Percentiles rank a stretch among this genome's conserved stretches.
These are phyloP conservation scores for Claviceps sp. DNA, from an alignment of 2,329 filamentous ascomycete species.

Conservation along the genomic window DNA sequence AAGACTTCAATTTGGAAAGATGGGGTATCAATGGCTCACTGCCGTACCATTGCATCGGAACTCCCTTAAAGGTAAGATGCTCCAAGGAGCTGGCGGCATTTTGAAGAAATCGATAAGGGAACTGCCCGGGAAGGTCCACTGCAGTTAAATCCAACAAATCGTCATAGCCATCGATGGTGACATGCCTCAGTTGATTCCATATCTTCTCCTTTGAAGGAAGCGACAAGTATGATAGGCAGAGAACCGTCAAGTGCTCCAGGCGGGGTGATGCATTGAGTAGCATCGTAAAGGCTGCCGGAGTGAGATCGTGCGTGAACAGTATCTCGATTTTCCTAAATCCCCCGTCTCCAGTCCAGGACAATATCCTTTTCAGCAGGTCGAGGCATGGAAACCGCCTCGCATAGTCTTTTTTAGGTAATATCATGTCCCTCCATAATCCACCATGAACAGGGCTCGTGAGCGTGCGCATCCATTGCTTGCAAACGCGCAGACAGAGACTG, in stretches of 20 bases:
- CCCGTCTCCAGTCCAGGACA: slow-evolving; percentile 19
- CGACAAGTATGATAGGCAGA: not conserved
- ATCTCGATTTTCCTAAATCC: slow-evolving; percentile 16
- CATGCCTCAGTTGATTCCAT: slow-evolving; percentile 5
- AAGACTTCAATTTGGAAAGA: slow-evolving; percentile 16
- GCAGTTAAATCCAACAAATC: no score
- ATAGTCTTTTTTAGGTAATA: slow-evolving; percentile 13
- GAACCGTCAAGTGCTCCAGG: slow-evolving; percentile 16
- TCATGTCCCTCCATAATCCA: slow-evolving; percentile 19
- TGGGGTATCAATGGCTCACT: slow-evolving; percentile 5
- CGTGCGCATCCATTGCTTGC: slow-evolving; percentile 17
- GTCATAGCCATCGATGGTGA: slow-evolving; percentile 4
- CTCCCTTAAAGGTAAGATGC: slow-evolving; percentile 11
- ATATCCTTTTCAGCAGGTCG: slow-evolving; percentile 16
- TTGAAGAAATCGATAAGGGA: slow-evolving; percentile 7
- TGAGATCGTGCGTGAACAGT: slow-evolving; percentile 11
- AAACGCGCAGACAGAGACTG: not conserved
- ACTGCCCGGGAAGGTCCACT: not conserved
- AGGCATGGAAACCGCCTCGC: slow-evolving; percentile 12
- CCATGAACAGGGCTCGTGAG: slow-evolving; percentile 16
- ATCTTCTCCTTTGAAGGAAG: slow-evolving; percentile 4
- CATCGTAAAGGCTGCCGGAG: slow-evolving; percentile 15
- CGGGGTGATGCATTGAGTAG: slow-evolving; percentile 15
- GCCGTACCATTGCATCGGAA: slow-evolving; percentile 11
- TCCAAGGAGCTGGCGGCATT: slow-evolving; percentile 9